Percentiles rank a stretch among this genome's conserved stretches.
Evolutionary conservation across 805 yeast genomes (phyloP).

Genomic region (Candida alai): DNA sequence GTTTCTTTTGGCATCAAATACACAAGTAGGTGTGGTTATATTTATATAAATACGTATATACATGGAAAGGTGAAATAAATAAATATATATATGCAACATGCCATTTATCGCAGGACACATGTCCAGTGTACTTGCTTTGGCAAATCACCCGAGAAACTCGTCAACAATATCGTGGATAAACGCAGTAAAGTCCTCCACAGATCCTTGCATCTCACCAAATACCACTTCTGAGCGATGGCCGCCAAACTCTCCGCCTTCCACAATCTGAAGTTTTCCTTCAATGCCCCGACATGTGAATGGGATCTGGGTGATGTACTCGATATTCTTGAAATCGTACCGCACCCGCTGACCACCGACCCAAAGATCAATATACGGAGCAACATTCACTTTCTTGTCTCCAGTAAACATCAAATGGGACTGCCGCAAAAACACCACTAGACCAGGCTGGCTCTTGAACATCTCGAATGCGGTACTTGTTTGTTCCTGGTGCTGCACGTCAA

Average conservation of each 20-base stretch:
- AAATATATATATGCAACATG: constrained; percentile 5
- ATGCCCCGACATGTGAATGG: constrained; percentile 35
- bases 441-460: constrained; percentile 36
- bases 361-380: constrained; percentile 32
- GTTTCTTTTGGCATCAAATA: not conserved
- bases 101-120: not conserved
- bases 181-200: constrained; percentile 16
- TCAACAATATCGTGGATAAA: constrained; percentile 24
- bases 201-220: constrained; percentile 5
- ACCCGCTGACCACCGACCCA: constrained; percentile 35
- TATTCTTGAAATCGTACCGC: constrained; percentile 41
- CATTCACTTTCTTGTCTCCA: constrained; percentile 30
- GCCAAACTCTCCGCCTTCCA: constrained; percentile 59
- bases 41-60: constrained; percentile 1
- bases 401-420: constrained; percentile 37
- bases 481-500: not conserved
- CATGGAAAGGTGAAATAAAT: not conserved
- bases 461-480: not conserved
- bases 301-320: constrained; percentile 43
- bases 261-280: constrained; percentile 32
- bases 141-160: too few relatives aligned
- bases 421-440: constrained; percentile 37
- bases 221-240: constrained; percentile 50
- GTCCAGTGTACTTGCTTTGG: too few relatives aligned
- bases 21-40: not conserved